Evolutionary conservation across 306 rosid species (phyloP), one percentile per base, ranked within the genome.

Genomic region (Quercus wislizeni): DNA sequence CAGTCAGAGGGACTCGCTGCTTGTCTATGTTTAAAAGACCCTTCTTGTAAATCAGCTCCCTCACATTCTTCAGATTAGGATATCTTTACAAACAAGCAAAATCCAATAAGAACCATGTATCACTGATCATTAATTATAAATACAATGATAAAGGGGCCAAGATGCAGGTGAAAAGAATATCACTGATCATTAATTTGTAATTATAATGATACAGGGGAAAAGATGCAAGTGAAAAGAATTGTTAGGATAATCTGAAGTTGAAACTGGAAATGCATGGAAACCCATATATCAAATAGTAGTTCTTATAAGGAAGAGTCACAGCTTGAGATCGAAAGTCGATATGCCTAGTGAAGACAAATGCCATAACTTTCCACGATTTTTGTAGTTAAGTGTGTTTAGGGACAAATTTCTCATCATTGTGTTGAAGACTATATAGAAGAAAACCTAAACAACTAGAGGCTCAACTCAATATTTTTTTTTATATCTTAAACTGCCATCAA

Each of bases 1-100:
- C 99, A 0, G 97, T 94, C 85, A 94, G 83, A 30, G 97, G 99
- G 83, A 92, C 99, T 84, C 82, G 90, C 76, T 85, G 86, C 77
- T 83, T 83, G 73, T 86, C 91, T 35, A 92, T 71, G 70, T 76
- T 91, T 3, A 89, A 90, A 55, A 46, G 70, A 21, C 93, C 99
- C 81, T 92, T 94, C 86, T 94, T 94, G 90, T 72, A 84, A 77
- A 94, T 74, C 74, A 94, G 87, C 55, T 91, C 99, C 84, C 83
- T 90, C 76, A 90, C 88, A 76, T 81, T 94, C 86, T 91, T 94
- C 54, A 92, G 88, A 79, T 88, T 91, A 15, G 97, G 97, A 81
- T 87, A 92, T 76, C 99, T 94, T 78, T 74, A 69, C 25, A 82
- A 84, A 74, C 67, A 83, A 71, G 20, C 71, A 80, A 55, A 49